Conservation (phyloP, 306 rosid species). For the Citrullus colocynthis region DNA sequence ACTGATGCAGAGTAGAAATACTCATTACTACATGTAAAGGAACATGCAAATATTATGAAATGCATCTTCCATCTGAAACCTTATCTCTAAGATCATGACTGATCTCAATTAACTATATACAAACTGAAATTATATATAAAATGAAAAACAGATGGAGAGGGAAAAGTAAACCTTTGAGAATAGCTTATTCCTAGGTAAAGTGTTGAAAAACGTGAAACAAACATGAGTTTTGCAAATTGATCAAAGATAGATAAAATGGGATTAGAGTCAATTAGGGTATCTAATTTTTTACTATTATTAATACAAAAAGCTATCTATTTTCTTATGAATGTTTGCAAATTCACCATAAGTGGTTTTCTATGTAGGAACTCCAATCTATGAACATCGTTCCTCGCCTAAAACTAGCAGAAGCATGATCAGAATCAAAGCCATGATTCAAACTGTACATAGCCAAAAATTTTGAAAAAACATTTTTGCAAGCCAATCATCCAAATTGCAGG, state of each 20-base stretch:
- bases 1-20: not conserved
- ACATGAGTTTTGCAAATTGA: no score
- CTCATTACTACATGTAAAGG: not conserved
- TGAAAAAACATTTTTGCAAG: not conserved
- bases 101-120: no score
- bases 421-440: not conserved
- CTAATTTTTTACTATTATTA: no score
- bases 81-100: not conserved
- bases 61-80: not conserved
- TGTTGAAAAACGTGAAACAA: no score
- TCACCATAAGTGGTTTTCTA: not conserved
- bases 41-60: not conserved
- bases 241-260: no score
- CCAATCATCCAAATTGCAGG: not conserved
- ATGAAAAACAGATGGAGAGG: no score
- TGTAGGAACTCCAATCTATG: constrained; percentile 92
- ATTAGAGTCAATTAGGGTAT: no score
- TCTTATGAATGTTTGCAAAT: not conserved
- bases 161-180: no score
- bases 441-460: not conserved
- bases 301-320: not conserved
- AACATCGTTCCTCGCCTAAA: constrained; percentile 77
- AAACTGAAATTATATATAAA: no score
- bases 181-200: no score
- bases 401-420: constrained; percentile 39